These are phyloP conservation scores for Macrolepiota fuliginosa DNA, from an alignment of 768 basidiomycete species.

Conservation along the genomic window DNA sequence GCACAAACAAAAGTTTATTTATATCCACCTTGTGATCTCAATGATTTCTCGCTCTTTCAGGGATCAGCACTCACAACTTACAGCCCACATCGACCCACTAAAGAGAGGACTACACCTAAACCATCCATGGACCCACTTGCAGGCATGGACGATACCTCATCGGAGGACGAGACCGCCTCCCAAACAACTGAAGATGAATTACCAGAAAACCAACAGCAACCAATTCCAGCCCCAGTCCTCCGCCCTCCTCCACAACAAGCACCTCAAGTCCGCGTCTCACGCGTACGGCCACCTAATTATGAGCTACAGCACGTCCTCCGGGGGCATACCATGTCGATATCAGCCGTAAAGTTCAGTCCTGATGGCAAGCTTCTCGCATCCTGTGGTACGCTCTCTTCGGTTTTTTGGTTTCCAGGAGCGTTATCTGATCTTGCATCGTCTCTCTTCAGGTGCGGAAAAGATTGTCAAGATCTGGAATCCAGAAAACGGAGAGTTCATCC, in stretches of 20 bases:
- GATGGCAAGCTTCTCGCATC: slow-evolving; percentile 84
- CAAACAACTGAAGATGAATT: slow-evolving; percentile 86
- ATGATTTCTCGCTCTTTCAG: neutral
- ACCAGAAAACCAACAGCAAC: slow-evolving; percentile 50
- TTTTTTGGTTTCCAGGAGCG: slow-evolving; percentile 9
- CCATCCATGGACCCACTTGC: slow-evolving; percentile 39
- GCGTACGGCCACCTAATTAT: slow-evolving; percentile 53
- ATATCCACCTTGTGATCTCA: neutral
- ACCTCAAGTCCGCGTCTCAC: slow-evolving; percentile 12
- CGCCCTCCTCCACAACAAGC: slow-evolving; percentile 28
- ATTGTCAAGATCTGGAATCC: slow-evolving; percentile 83
- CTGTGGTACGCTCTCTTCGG: slow-evolving; percentile 58
- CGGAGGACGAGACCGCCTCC: slow-evolving; percentile 65
- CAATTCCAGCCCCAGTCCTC: slow-evolving; percentile 27
- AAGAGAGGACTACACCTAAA: neutral
- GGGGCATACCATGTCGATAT: slow-evolving; percentile 83
- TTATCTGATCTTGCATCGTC: slow-evolving; percentile 9
- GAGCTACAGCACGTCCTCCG: slow-evolving; percentile 61
- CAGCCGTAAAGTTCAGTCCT: slow-evolving; percentile 89
- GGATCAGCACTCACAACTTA: neutral
- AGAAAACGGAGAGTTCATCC: slow-evolving; percentile 72
- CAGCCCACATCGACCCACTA: neutral
- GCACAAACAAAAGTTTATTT: neutral
- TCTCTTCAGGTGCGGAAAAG: slow-evolving; percentile 63
- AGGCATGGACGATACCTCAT: slow-evolving; percentile 51